Base-by-base conservation (phyloP, 2,329 filamentous ascomycete species). In the Penicillium griseofulvum region DNA sequence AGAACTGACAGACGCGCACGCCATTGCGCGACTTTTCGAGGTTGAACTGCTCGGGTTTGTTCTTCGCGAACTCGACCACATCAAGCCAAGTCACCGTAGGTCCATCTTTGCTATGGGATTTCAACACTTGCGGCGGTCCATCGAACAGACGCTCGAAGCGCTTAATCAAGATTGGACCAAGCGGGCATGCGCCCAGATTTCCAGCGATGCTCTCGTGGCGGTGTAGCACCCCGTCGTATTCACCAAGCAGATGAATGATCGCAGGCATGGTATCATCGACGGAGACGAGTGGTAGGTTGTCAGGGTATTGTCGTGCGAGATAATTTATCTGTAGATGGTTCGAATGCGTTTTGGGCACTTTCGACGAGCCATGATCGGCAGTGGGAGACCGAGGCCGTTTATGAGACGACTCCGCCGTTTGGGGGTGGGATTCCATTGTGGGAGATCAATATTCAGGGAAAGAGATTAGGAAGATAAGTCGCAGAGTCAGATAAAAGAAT, bases 141-240 rank as follows among this genome's bases (percentile, higher is more conserved):
- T 95, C 90, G 67, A 96, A 96, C 53, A 93, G 81, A 50, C 89
- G 84, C 71, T 96, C 91, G 70, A 96, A 91, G 39, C 90, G 87
- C 74, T 91, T 91, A 65, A 96, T 84, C 59, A 96, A 77, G 49
- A 92, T 90, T 24, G 90, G 90, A 0, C 89, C 90, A 1, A 91
- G 84, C 17, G 92, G 87, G 63, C 90, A 89, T 52, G 90, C 91
- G 65, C 91, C 91, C 26, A 96, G 81, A 66, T 91, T 93, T 55
- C 88, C 87, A 44, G 91, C 91, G 65, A 96, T 84, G 71, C 89
- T 93, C 75, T 96, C 91, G 71, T 93, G 89, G 52, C 90, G 85
- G 66, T 90, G 89, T 49, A 96, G 79, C 16, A 94, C 89, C 61
- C 87, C 90, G 82, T 92, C 90, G 73, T 96, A 96, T 64, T 91